Evolutionary conservation across 2,329 filamentous ascomycete species (phyloP), one percentile per base, ranked within the genome.

Genomic region (Paecilomyces sp.): DNA sequence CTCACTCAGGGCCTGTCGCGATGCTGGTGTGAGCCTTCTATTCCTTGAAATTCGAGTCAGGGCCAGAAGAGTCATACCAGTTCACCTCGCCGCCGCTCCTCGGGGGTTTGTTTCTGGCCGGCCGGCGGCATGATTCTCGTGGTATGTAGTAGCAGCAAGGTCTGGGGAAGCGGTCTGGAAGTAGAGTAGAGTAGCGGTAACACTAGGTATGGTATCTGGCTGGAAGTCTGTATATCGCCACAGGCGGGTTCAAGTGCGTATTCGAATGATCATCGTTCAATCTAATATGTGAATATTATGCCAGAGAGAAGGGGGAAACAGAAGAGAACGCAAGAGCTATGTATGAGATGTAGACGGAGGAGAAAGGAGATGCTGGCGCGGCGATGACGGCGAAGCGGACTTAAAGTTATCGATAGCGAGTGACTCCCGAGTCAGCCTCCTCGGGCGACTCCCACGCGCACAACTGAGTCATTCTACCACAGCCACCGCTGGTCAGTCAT

Each of bases 61-160:
- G 56, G 31, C 31, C 57, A 33, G 28, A 33, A 34, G 28, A 31
- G 54, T 68, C 83, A 62, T 84, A 93, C 91, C 62, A 90, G 86
- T 79, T 97, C 92, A 66, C 92, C 92, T 78, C 90, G 91, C 66
- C 91, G 88, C 75, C 89, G 85, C 76, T 96, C 92, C 70, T 91
- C 87, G 50, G 85, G 83, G 60, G 87, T 84, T 70, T 87, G 83
- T 74, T 88, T 90, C 73, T 66, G 77, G 68, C 67, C 67, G 57
- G 68, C 63, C 13, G 70, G 66, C 34, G 73, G 70, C 75, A 77
- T 79, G 34, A 47, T 70, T 57, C 30, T 34, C 47, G 54, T 54
- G 22, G 13, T 22, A 57, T 53, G 52, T 56, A 36, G n/a, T 33
- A 33, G 31, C 41, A 47, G 31, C 41, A 47, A 47, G 41, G 18